These are phyloP conservation scores for Thielaviopsis populi DNA, from an alignment of 2,329 filamentous ascomycete genomes.

Conservation along the genomic window DNA sequence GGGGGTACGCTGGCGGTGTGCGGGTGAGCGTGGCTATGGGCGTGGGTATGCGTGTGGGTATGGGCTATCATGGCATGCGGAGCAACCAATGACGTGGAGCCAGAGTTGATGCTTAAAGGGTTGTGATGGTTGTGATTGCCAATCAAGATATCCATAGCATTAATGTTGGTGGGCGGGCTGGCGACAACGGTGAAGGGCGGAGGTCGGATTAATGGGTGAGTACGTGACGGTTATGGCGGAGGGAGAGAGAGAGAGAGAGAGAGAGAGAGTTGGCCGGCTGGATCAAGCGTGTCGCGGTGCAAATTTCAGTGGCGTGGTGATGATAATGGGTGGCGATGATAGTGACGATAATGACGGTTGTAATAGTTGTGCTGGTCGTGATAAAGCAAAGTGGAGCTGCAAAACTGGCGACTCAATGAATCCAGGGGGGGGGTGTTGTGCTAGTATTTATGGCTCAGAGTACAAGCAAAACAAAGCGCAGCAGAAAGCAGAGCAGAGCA, in stretches of 20 bases:
- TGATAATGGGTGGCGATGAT: neutral
- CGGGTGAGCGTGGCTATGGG: neutral
- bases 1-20: neutral
- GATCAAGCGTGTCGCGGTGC: no score
- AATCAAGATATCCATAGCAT: conserved; percentile 7
- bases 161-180: neutral
- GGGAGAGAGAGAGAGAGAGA: no score
- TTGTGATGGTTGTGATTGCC: conserved; percentile 6
- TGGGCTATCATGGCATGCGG: conserved; percentile 14
- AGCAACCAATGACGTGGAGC: neutral
- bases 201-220: neutral
- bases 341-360: neutral
- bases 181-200: neutral
- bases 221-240: no score
- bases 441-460: neutral
- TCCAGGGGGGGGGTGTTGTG: neutral
- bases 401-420: neutral
- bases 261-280: no score
- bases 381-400: neutral
- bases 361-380: neutral
- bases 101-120: neutral
- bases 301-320: no score
- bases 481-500: no score
- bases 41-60: neutral
- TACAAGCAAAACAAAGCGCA: neutral